These are phyloP conservation scores for Chenopodium suecicum DNA, from an alignment of 148 eudicot species.

Conservation along the genomic window DNA sequence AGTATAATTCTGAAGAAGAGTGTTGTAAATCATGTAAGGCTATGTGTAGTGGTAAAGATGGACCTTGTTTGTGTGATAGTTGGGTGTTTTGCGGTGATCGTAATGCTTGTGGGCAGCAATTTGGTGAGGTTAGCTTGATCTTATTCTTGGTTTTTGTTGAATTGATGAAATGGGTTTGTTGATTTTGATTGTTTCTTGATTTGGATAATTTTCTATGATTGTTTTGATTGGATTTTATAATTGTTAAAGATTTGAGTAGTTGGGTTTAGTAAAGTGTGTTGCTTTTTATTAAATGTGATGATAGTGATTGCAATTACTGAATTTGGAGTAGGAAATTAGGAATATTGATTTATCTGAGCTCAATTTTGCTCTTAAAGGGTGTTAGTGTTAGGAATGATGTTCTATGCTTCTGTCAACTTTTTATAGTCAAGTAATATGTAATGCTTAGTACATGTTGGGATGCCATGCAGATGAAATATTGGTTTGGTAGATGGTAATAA, in stretches of 20 bases:
- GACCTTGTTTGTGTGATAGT: conserved; percentile 74
- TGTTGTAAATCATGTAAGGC: conserved; percentile 68
- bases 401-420: too few relatives aligned
- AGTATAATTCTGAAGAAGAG: conserved; percentile 51
- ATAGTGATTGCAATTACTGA: background rate
- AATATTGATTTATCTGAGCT: too few relatives aligned
- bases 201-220: background rate
- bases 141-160: background rate
- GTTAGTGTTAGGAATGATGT: too few relatives aligned
- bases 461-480: background rate
- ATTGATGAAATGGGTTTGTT: conserved; percentile 1
- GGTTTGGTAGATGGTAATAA: background rate
- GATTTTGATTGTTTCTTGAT: background rate
- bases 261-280: background rate
- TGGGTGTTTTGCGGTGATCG: conserved; percentile 82
- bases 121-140: conserved; percentile 58
- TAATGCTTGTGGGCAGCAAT: conserved; percentile 54
- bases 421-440: background rate
- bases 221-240: background rate
- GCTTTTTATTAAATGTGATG: background rate
- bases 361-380: too few relatives aligned
- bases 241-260: background rate
- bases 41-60: conserved; percentile 59
- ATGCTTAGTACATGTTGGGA: background rate
- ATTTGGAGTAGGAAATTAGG: too few relatives aligned